Percentiles rank a stretch among this genome's conserved stretches.
Evolutionary conservation across 208 protist species (phyloP).

Genomic region (Leptomonas pyrrhocoris): DNA sequence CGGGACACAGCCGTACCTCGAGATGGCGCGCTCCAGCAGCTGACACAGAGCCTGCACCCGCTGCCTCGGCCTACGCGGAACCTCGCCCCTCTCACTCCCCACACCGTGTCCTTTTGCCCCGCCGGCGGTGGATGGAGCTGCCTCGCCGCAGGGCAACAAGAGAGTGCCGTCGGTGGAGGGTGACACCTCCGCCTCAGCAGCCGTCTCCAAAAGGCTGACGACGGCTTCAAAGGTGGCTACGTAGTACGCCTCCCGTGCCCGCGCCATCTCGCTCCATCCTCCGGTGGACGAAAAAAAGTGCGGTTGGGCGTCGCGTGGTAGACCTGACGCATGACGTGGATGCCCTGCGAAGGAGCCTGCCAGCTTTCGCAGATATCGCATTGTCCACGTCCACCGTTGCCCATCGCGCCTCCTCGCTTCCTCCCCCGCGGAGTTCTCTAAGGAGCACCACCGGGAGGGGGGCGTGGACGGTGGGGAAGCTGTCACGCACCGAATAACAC

Average conservation of each 20-base stretch:
- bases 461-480: not conserved
- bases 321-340: not conserved
- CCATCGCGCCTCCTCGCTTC: constrained; percentile 5
- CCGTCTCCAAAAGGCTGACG: constrained; percentile 14
- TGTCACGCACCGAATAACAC: constrained; percentile 28
- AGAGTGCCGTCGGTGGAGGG: not conserved
- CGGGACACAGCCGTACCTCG: constrained; percentile 26
- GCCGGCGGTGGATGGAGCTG: not conserved
- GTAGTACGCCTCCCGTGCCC: constrained; percentile 29
- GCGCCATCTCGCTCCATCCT: not conserved
- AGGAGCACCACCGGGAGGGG: no score
- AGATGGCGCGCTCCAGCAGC: constrained; percentile 26
- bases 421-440: not conserved
- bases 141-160: not conserved
- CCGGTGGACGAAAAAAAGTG: not conserved
- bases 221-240: constrained; percentile 30
- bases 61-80: not conserved
- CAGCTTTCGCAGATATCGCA: constrained; percentile 31
- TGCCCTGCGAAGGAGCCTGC: constrained; percentile 5
- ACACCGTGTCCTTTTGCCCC: not conserved
- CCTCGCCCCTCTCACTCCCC: not conserved
- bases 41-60: constrained; percentile 2
- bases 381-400: constrained; percentile 34
- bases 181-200: not conserved
- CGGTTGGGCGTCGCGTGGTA: not conserved